Conservation (phyloP, 2,329 filamentous ascomycete species). For the Didymella arachidicola region DNA sequence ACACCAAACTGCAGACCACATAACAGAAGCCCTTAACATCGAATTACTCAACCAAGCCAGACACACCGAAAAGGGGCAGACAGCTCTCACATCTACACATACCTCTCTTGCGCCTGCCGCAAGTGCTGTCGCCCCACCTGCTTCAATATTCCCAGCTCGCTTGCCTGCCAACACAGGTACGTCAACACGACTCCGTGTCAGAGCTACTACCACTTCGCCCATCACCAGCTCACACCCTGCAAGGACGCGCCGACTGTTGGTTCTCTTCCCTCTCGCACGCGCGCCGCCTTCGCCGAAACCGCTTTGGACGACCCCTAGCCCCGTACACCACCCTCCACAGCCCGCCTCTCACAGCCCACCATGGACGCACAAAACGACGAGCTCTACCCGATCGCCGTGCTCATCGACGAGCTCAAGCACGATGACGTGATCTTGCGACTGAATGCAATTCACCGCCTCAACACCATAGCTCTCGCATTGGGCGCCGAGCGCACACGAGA, state of each 20-base stretch:
- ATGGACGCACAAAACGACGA: slow-evolving; percentile 98
- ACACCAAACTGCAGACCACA: slow-evolving; percentile 24
- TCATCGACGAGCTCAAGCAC: slow-evolving; percentile 99
- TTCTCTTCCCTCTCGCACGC: slow-evolving; percentile 24
- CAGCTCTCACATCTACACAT: slow-evolving; percentile 22
- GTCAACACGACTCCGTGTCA: slow-evolving; percentile 44
- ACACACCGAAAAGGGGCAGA: slow-evolving; percentile 25
- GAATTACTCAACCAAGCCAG: slow-evolving; percentile 23
- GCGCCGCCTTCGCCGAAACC: slow-evolving; percentile 18
- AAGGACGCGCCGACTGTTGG: slow-evolving; percentile 4
- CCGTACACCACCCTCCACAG: slow-evolving; percentile 28
- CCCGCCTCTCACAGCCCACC: slow-evolving; percentile 34
- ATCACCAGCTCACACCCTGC: slow-evolving; percentile 35
- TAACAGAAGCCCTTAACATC: slow-evolving; percentile 33
- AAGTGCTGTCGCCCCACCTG: slow-evolving; percentile 24
- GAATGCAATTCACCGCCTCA: slow-evolving; percentile 97
- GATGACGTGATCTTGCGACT: slow-evolving; percentile 97
- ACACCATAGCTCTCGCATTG: slow-evolving; percentile 95
- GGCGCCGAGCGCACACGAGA: slow-evolving; percentile 96
- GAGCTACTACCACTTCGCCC: slow-evolving; percentile 31
- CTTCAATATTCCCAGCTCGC: slow-evolving; percentile 34
- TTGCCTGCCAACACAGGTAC: slow-evolving; percentile 46
- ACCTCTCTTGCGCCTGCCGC: slow-evolving; percentile 17
- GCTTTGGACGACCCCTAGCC: slow-evolving; percentile 33
- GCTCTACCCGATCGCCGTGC: slow-evolving; percentile 98